Evolutionary conservation across 305 asterid species (phyloP).

Genomic region (Rubia tinctorum): DNA sequence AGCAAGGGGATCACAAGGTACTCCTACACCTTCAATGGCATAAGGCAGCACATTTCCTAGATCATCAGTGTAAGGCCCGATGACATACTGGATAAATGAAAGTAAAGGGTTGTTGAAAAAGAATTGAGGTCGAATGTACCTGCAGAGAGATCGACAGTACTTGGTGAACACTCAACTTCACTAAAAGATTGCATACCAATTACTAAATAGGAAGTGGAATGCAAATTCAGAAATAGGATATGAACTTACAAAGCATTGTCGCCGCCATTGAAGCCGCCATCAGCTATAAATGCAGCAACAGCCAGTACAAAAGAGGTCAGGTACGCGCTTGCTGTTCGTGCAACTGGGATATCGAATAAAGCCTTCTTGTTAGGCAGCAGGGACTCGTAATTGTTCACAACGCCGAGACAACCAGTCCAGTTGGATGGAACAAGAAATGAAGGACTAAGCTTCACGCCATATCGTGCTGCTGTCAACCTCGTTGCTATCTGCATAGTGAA

Average conservation of each 20-base stretch:
- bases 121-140: slow-evolving; percentile 94
- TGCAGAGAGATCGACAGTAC: slow-evolving; percentile 24
- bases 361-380: slow-evolving; percentile 50
- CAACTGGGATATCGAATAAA: slow-evolving; percentile 80
- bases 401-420: slow-evolving; percentile 94
- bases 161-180: background rate
- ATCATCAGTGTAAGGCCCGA: slow-evolving; percentile 82
- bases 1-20: slow-evolving; percentile 92
- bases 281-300: slow-evolving; percentile 63
- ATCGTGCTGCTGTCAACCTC: slow-evolving; percentile 66
- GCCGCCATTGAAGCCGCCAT: slow-evolving; percentile 88
- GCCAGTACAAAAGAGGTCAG: slow-evolving; percentile 67
- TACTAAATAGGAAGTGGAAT: too few species aligned
- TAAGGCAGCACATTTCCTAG: slow-evolving; percentile 85
- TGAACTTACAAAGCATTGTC: slow-evolving; percentile 79
- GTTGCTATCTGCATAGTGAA: slow-evolving; percentile 52
- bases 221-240: slow-evolving; percentile 5
- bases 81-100: slow-evolving; percentile 22
- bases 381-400: slow-evolving; percentile 51
- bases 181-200: too few species aligned
- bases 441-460: slow-evolving; percentile 84
- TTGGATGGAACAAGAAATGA: slow-evolving; percentile 83
- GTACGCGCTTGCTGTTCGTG: slow-evolving; percentile 84
- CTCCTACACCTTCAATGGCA: slow-evolving; percentile 91
- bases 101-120: slow-evolving; percentile 82